Evolutionary conservation across 257 asterid species (phyloP).

Genomic region (Solanum rostratum): DNA sequence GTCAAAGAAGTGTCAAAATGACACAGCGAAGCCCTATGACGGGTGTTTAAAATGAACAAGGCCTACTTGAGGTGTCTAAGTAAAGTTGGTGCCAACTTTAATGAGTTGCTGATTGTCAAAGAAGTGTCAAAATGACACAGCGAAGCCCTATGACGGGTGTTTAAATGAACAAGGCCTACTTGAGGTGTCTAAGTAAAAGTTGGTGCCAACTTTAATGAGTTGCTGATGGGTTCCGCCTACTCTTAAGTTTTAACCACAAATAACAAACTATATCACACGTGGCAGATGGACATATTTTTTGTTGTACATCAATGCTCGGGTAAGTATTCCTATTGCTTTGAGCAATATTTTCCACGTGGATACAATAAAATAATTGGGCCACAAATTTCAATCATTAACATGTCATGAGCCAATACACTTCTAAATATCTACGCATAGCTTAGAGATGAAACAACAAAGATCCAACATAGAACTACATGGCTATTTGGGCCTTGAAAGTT

Average conservation of each 20-base stretch:
- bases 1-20: too few species aligned
- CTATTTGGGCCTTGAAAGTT: background rate
- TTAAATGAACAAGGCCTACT: too few species aligned
- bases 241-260: background rate
- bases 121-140: too few species aligned
- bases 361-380: background rate
- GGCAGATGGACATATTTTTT: background rate
- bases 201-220: too few species aligned
- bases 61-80: too few species aligned
- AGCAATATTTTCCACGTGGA: background rate
- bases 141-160: too few species aligned
- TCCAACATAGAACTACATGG: background rate
- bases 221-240: background rate
- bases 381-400: background rate
- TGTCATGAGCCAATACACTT: background rate
- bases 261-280: background rate
- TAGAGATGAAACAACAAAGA: background rate
- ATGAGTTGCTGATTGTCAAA: too few species aligned
- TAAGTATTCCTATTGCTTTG: background rate
- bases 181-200: too few species aligned
- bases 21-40: too few species aligned
- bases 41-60: too few species aligned
- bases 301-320: background rate
- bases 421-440: background rate
- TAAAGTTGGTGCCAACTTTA: too few species aligned